Percentiles rank a stretch among this genome's conserved stretches.
These are phyloP conservation scores for Talaromyces verruculosus DNA, from an alignment of 2,329 filamentous ascomycete genomes.

Conservation along the genomic window DNA sequence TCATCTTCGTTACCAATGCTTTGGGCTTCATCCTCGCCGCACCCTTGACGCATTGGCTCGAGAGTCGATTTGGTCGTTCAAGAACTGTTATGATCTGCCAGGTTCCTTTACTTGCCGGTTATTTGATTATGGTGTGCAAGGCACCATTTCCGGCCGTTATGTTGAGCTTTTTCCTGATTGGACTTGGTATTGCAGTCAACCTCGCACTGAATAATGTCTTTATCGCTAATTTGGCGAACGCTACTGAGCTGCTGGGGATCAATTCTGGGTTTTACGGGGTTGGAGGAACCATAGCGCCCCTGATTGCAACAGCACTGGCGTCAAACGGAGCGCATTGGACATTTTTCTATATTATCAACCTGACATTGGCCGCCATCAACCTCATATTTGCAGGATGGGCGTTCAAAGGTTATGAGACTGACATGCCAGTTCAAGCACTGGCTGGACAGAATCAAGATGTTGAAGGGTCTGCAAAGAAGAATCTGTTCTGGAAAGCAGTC, in stretches of 20 bases:
- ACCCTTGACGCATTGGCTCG: slow-evolving; percentile 64
- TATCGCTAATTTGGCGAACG: slow-evolving; percentile 54
- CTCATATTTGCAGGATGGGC: slow-evolving; percentile 63
- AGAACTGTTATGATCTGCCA: slow-evolving; percentile 60
- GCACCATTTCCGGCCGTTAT: slow-evolving; percentile 71
- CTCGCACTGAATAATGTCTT: slow-evolving; percentile 59
- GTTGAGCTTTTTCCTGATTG: slow-evolving; percentile 66
- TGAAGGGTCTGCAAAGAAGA: slow-evolving; percentile 29
- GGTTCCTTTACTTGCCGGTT: slow-evolving; percentile 62
- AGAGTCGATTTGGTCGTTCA: slow-evolving; percentile 63
- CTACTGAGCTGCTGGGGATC: slow-evolving; percentile 50
- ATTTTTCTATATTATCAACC: slow-evolving; percentile 68
- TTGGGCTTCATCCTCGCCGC: slow-evolving; percentile 74
- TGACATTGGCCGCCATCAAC: slow-evolving; percentile 60
- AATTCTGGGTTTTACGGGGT: slow-evolving; percentile 52
- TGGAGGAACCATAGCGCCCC: slow-evolving; percentile 64
- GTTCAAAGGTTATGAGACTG: slow-evolving; percentile 69
- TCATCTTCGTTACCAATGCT: slow-evolving; percentile 79
- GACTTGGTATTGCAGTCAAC: slow-evolving; percentile 53
- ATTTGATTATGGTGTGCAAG: slow-evolving; percentile 63
- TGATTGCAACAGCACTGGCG: slow-evolving; percentile 73
- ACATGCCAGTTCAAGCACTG: slow-evolving; percentile 49
- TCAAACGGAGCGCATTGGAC: slow-evolving; percentile 64
- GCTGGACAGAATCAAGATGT: slow-evolving; percentile 42
- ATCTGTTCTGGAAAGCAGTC: slow-evolving; percentile 50